A percentile compares a stretch with the other conserved stretches of the same genome.
Evolutionary conservation across 73 alveolate species (phyloP).

Genomic region (Effrenium voratum): DNA sequence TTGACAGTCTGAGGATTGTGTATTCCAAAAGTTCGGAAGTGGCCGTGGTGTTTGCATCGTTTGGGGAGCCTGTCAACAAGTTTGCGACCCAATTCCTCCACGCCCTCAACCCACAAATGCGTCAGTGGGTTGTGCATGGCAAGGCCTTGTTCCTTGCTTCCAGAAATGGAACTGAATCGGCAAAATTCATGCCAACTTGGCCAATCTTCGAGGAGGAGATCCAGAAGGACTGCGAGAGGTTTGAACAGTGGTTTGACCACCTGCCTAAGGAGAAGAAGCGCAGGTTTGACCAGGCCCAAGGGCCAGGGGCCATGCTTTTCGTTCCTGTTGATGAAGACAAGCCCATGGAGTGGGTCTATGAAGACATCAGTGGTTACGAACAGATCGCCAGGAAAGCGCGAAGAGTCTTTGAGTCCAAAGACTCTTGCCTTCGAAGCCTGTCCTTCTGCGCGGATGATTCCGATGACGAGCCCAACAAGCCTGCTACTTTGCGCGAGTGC

Average conservation of each 20-base stretch:
- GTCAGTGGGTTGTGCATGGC: not conserved
- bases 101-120: not conserved
- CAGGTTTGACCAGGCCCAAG: not conserved
- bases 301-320: slow-evolving; percentile 17
- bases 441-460: not conserved
- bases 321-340: not conserved
- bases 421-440: not conserved
- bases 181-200: not conserved
- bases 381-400: not conserved
- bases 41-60: not conserved
- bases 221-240: not conserved
- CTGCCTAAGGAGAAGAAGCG: not conserved
- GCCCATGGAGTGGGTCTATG: not conserved
- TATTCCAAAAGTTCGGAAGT: not conserved
- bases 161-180: not conserved
- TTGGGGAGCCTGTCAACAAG: not conserved
- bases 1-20: not conserved
- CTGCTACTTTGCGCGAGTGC: not conserved
- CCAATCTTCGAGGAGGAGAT: not conserved
- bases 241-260: not conserved
- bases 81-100: not conserved
- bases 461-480: not conserved
- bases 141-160: not conserved
- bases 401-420: not conserved
- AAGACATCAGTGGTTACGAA: not conserved